phyloP scores from a whole-genome alignment of 2,329 filamentous ascomycete species.

The Chaetomium strumarium region DNA sequence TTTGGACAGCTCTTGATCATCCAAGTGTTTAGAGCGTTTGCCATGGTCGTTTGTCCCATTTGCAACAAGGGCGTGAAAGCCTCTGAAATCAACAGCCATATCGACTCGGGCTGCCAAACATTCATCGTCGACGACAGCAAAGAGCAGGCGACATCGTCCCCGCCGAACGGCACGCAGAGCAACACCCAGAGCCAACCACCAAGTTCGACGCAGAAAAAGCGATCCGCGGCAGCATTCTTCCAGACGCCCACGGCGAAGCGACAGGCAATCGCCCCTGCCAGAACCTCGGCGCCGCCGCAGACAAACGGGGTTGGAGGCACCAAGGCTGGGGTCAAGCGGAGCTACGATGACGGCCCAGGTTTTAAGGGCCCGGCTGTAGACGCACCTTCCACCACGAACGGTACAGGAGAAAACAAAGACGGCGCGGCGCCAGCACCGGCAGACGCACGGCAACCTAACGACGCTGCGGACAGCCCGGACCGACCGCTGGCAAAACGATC shows the following conservation, averaged over 20 bases:
- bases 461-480: neutral
- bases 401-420: constrained; percentile 7
- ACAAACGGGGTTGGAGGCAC: constrained; percentile 15
- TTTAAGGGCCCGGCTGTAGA: constrained; percentile 20
- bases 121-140: constrained; percentile 52
- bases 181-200: constrained; percentile 29
- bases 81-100: constrained; percentile 77
- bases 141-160: constrained; percentile 20
- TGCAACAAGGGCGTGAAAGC: constrained; percentile 69
- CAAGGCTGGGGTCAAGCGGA: constrained; percentile 43
- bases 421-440: neutral
- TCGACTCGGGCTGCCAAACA: constrained; percentile 74
- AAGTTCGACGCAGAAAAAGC: constrained; percentile 48
- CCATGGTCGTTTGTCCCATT: constrained; percentile 69
- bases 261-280: constrained; percentile 35
- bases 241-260: constrained; percentile 55
- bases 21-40: too few species aligned
- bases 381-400: constrained; percentile 19
- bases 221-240: constrained; percentile 54
- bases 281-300: constrained; percentile 19
- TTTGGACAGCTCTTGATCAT: too few species aligned
- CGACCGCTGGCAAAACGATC: constrained; percentile 54
- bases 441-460: constrained; percentile 18
- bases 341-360: constrained; percentile 50
- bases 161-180: constrained; percentile 32